These are phyloP conservation scores for Alopecurus myosuroides DNA, from an alignment of 176 grass and related monocot species.

Conservation along the genomic window DNA sequence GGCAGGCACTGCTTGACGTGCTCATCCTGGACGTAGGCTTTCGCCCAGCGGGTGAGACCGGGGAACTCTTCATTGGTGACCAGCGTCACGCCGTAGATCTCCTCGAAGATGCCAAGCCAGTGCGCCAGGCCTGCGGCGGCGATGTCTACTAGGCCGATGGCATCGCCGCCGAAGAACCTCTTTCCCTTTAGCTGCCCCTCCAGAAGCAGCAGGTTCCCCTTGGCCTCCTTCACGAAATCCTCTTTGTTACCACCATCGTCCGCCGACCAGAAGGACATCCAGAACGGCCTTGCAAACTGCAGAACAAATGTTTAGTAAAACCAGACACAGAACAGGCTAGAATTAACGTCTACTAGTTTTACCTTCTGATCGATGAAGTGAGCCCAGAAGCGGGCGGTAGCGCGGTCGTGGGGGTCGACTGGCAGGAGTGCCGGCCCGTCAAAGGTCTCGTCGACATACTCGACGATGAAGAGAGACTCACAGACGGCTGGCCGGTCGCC, in stretches of 20 bases:
- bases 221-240: neutral
- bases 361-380: conserved; percentile 34
- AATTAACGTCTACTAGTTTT: no score
- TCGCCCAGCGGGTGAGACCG: conserved; percentile 5
- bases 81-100: conserved; percentile 24
- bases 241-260: neutral
- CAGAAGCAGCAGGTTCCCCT: conserved; percentile 24
- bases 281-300: neutral
- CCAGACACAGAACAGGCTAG: no score
- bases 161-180: conserved; percentile 44
- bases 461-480: conserved; percentile 38
- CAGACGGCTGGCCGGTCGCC: no score
- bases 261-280: conserved; percentile 3
- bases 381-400: conserved; percentile 25
- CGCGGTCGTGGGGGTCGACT: neutral
- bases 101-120: conserved; percentile 25
- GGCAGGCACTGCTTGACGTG: conserved; percentile 31
- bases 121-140: neutral
- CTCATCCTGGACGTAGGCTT: conserved; percentile 19
- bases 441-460: conserved; percentile 46
- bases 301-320: neutral
- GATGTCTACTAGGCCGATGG: conserved; percentile 27
- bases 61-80: conserved; percentile 20
- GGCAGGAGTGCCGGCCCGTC: conserved; percentile 11
- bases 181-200: conserved; percentile 38